phyloP scores from a whole-genome alignment of 2,329 filamentous ascomycete species.

The Penicillium sp. region DNA sequence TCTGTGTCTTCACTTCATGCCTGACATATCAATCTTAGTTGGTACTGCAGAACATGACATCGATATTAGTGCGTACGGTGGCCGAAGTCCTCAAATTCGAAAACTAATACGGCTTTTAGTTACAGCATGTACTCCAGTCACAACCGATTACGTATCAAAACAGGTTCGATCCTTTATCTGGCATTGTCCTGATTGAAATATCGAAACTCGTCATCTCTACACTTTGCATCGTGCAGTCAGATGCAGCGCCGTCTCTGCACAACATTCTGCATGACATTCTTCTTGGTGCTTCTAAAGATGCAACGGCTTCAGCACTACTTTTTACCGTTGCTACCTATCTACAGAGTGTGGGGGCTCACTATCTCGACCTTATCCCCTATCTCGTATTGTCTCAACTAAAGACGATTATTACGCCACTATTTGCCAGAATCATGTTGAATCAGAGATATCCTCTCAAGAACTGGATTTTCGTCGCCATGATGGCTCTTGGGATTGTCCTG shows the following conservation, averaged over 20 bases:
- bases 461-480: constrained; percentile 4
- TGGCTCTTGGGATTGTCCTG: constrained; percentile 2
- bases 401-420: not conserved
- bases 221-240: not conserved
- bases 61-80: not conserved
- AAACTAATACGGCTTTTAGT: not conserved
- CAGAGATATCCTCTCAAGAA: constrained; percentile 1
- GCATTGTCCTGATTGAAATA: constrained; percentile 5
- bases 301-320: not conserved
- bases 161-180: constrained; percentile 2
- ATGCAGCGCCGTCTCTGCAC: not conserved
- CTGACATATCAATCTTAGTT: not conserved
- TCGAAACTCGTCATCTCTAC: not conserved
- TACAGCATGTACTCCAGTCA: constrained; percentile 2
- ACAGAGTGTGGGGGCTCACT: constrained; percentile 3
- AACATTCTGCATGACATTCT: not conserved
- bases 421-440: not conserved
- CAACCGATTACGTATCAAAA: not conserved
- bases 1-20: not conserved
- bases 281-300: not conserved
- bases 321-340: constrained; percentile 1
- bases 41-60: constrained; percentile 7
- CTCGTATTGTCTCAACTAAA: constrained; percentile 5
- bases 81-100: too few species aligned
- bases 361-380: constrained; percentile 2